A percentile compares a stretch with the other conserved stretches of the same genome.
These are phyloP conservation scores for Mortierella claussenii DNA, from an alignment of 192 early-diverging fungal species.

Conservation along the genomic window DNA sequence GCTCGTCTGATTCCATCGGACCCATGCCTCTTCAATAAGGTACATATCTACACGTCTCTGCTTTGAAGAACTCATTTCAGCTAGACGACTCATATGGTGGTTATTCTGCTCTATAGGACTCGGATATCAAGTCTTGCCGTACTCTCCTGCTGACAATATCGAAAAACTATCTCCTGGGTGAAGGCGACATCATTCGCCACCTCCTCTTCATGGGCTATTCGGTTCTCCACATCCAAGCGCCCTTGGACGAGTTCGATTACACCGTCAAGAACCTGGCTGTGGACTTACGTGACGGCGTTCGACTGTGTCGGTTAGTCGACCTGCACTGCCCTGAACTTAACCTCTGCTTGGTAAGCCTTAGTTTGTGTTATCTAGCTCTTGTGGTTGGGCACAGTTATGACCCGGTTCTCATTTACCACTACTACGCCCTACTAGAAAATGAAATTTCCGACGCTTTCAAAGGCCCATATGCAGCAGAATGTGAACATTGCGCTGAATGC, in stretches of 20 bases:
- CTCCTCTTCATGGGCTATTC: conserved; percentile 50
- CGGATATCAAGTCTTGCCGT: conserved; percentile 42
- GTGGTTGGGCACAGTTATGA: background rate
- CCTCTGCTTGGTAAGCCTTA: conserved; percentile 19
- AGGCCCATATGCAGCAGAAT: conserved; percentile 54
- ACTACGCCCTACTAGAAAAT: no score
- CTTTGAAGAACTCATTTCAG: background rate
- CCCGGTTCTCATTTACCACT: background rate
- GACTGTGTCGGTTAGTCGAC: conserved; percentile 42
- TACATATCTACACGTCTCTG: no score
- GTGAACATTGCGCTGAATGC: conserved; percentile 43
- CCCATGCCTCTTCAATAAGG: conserved; percentile 54
- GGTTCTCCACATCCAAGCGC: conserved; percentile 34
- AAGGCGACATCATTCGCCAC: conserved; percentile 50
- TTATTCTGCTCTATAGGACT: no score
- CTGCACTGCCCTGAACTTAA: conserved; percentile 28
- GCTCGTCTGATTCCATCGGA: conserved; percentile 43
- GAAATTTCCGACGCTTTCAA: conserved; percentile 51
- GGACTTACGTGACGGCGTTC: conserved; percentile 47
- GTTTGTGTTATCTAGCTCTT: background rate
- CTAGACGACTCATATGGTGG: no score
- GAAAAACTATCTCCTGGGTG: conserved; percentile 43
- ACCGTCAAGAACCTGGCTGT: conserved; percentile 46
- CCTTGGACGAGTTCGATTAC: conserved; percentile 50
- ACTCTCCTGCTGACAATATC: conserved; percentile 30